Percentiles rank a stretch among this genome's conserved stretches.
These are phyloP conservation scores for Rugosomyces carneus DNA, from an alignment of 1,284 basidiomycete species.

Conservation along the genomic window DNA sequence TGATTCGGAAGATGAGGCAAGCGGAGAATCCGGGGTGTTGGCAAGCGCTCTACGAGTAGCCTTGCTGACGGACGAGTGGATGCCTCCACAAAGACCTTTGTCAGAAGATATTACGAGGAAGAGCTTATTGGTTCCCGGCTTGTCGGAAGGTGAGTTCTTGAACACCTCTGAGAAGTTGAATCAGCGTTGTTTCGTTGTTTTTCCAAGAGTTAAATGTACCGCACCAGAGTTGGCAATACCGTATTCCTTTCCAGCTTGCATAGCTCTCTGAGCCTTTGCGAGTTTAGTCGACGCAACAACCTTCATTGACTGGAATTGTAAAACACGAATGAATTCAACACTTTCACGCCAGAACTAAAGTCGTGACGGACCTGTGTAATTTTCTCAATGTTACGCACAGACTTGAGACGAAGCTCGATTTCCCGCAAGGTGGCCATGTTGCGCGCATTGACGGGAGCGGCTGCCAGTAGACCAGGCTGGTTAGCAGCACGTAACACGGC, in stretches of 20 bases:
- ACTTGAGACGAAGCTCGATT: conserved; percentile 95
- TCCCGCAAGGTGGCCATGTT: conserved; percentile 98
- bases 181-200: not conserved
- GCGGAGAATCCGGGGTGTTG: conserved; percentile 49
- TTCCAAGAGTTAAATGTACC: conserved; percentile 24
- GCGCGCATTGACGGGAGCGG: conserved; percentile 61
- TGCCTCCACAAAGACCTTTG: conserved; percentile 99
- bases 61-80: conserved; percentile 96
- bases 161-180: conserved; percentile 63
- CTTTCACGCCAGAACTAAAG: not conserved
- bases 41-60: conserved; percentile 68
- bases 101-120: conserved; percentile 95
- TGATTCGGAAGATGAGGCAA: conserved; percentile 37
- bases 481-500: conserved; percentile 57
- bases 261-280: conserved; percentile 91
- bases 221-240: conserved; percentile 89
- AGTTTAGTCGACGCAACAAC: conserved; percentile 83
- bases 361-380: conserved; percentile 82
- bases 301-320: conserved; percentile 84
- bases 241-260: conserved; percentile 92
- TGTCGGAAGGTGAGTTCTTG: conserved; percentile 61
- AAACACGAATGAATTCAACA: not conserved
- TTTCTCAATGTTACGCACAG: conserved; percentile 97
- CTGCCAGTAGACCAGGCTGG: conserved; percentile 46
- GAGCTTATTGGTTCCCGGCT: conserved; percentile 67